A percentile compares a stretch with the other conserved stretches of the same genome.
phyloP scores from a whole-genome alignment of 805 yeast genomes.

The Candida arabinofermentans region DNA sequence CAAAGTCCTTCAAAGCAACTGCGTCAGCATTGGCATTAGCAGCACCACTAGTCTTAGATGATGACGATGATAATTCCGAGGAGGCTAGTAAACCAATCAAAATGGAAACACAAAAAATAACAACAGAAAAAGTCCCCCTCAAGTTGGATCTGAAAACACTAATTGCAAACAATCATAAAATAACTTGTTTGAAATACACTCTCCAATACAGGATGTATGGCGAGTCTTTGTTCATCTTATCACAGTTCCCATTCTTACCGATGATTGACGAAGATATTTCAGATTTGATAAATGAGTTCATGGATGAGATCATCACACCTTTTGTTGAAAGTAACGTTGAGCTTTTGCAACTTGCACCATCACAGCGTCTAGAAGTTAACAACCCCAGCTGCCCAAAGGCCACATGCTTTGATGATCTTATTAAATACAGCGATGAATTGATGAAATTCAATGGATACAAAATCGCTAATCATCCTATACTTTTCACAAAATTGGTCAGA shows the following conservation, averaged over 20 bases:
- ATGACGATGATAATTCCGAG: slow-evolving; percentile 47
- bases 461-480: slow-evolving; percentile 42
- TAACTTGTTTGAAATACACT: slow-evolving; percentile 47
- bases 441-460: slow-evolving; percentile 53
- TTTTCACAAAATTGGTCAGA: slow-evolving; percentile 58
- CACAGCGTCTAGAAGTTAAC: slow-evolving; percentile 16
- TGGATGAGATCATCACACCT: slow-evolving; percentile 47
- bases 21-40: slow-evolving; percentile 85
- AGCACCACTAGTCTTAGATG: slow-evolving; percentile 73
- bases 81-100: slow-evolving; percentile 9
- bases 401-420: slow-evolving; percentile 38
- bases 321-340: slow-evolving; percentile 29
- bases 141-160: slow-evolving; percentile 11
- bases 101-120: not conserved
- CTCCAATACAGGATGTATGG: slow-evolving; percentile 57
- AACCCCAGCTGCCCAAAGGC: slow-evolving; percentile 27
- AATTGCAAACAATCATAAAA: slow-evolving; percentile 30
- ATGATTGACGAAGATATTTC: slow-evolving; percentile 48
- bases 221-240: slow-evolving; percentile 57
- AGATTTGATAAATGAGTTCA: slow-evolving; percentile 43
- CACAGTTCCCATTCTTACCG: slow-evolving; percentile 59
- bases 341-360: slow-evolving; percentile 16
- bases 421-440: slow-evolving; percentile 37
- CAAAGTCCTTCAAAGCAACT: slow-evolving; percentile 54
- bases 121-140: slow-evolving; percentile 8